Conservation (phyloP, 352 stramenopile genomes). For the Discostella stelligera region DNA sequence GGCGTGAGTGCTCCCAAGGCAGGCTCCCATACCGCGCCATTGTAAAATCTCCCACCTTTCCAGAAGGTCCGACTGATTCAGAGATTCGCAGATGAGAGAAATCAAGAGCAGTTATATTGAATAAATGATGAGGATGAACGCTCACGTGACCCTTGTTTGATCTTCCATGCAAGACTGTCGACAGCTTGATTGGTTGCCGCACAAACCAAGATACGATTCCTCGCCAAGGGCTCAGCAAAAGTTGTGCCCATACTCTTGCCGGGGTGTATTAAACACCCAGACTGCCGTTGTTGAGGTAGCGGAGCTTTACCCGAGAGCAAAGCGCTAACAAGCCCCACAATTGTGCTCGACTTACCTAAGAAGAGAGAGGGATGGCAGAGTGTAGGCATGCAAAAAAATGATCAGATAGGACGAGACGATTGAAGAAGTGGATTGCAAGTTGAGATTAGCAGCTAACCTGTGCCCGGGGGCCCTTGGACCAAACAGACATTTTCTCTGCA, state of each 20-base stretch:
- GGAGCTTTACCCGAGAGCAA: conserved; percentile 54
- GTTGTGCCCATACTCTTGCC: conserved; percentile 43
- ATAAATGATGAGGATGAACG: neutral
- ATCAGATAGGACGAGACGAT: no score
- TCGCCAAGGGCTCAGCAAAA: conserved; percentile 22
- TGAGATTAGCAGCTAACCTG: neutral
- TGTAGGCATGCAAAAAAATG: no score
- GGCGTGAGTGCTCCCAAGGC: conserved; percentile 44
- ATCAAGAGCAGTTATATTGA: conserved; percentile 1
- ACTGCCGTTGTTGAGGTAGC: conserved; percentile 39
- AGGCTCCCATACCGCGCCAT: conserved; percentile 56
- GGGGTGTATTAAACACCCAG: conserved; percentile 43
- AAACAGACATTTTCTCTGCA: conserved; percentile 46
- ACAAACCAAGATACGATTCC: conserved; percentile 54
- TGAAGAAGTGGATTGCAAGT: no score
- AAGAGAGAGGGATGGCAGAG: no score
- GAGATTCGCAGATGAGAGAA: neutral
- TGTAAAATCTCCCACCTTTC: conserved; percentile 51
- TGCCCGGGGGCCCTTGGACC: conserved; percentile 39
- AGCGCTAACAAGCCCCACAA: conserved; percentile 51
- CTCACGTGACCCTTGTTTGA: conserved; percentile 44
- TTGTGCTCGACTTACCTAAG: conserved; percentile 44
- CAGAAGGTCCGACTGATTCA: conserved; percentile 45
- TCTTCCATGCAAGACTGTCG: conserved; percentile 58
- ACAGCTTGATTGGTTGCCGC: conserved; percentile 58